Evolutionary conservation across 1,284 basidiomycete genomes (phyloP).

Genomic region (Laetiporus sulphureus): DNA sequence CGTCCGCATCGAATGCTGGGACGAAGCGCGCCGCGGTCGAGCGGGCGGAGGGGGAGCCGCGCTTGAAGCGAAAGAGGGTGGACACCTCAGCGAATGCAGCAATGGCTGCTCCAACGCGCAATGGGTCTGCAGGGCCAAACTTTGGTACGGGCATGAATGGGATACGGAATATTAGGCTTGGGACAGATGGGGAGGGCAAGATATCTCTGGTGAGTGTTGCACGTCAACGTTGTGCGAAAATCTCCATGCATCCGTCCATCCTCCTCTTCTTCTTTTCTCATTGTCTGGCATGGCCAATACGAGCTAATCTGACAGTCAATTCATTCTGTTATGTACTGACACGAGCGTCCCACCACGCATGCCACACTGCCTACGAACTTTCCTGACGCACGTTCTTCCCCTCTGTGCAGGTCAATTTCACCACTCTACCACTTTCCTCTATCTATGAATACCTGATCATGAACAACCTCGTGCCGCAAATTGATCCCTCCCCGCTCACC

Average conservation of each 20-base stretch:
- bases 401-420: constrained; percentile 58
- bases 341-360: neutral
- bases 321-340: neutral
- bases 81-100: constrained; percentile 31
- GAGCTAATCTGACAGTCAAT: neutral
- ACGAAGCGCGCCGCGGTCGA: constrained; percentile 22
- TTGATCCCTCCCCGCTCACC: constrained; percentile 63
- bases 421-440: constrained; percentile 48
- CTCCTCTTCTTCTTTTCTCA: neutral
- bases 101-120: constrained; percentile 9
- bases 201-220: constrained; percentile 32
- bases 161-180: constrained; percentile 2
- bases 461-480: constrained; percentile 58
- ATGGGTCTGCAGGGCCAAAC: neutral
- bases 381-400: constrained; percentile 9
- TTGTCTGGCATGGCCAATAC: neutral
- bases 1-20: constrained; percentile 6
- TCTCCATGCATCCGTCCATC: neutral
- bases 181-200: constrained; percentile 31
- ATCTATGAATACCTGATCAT: constrained; percentile 65
- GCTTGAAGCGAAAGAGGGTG: constrained; percentile 63
- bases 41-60: constrained; percentile 50
- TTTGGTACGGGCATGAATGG: neutral
- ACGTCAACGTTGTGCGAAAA: neutral
- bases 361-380: neutral